Base-by-base conservation (phyloP, 148 eudicot genomes). In the Camellia sinensis region DNA sequence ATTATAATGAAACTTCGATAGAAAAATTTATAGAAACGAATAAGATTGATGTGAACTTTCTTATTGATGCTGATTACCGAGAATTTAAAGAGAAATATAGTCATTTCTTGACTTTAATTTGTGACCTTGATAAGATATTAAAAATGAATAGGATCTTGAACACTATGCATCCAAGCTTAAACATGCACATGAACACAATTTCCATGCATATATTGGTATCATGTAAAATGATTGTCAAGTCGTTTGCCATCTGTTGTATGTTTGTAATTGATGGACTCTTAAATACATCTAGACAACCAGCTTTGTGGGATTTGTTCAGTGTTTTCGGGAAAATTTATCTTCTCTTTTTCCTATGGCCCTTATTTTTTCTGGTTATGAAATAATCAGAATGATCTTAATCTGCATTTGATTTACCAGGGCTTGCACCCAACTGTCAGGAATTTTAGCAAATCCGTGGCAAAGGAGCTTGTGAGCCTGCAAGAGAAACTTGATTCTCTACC, bases 381-480 rank as follows among this genome's bases (percentile, higher is more conserved):
- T 29, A 43, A 18, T 43, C 8, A 10, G 19, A 45, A 18, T 7
- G 37, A 3, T 53, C 10, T 53, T 61, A 1, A 54, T 57, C 1
- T 57, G 7, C 15, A 17, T 73, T 62, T 54, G 52, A 3, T 71
- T 52, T 41, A 60, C 67, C 84, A 94, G 97, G 97, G 94, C 19
- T 43, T 94, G 82, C 95, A 84, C 17, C 84, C 86, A 37, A 87
- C 84, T 75, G 53, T 92, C 45, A 87, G 97, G 21, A 92, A 90
- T 17, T 52, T 83, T 1, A 89, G 95, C 62, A 92, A 86, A 83
- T 85, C 88, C 0, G 89, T 90, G 63, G 95, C 93, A 2, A 92
- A 84, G 80, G 92, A 91, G 87, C 89, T 94, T 46, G 88, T 88
- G n/a, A 78, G 57, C 12, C 72, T 90, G 56, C 95, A 92, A 74